Percentiles rank a stretch among this genome's conserved stretches.
phyloP scores from a whole-genome alignment of 1,284 basidiomycete genomes.

The Xerocomus tenax region DNA sequence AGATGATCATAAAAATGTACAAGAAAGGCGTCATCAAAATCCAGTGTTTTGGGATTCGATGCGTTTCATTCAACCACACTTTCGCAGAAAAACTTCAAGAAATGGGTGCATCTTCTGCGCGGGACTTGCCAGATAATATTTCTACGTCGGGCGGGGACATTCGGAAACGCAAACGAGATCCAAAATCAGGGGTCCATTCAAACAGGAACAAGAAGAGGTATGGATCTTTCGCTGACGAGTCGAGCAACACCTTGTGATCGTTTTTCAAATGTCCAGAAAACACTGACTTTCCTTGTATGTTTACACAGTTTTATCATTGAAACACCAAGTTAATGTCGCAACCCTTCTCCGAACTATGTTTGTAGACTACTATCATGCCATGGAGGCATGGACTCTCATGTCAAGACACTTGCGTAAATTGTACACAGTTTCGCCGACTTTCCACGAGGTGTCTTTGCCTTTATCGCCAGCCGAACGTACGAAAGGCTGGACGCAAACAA shows the following conservation, averaged over 20 bases:
- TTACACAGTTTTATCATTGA: not conserved
- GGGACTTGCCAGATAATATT: not conserved
- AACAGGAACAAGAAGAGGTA: slow-evolving; percentile 15
- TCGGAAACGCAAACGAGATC: slow-evolving; percentile 16
- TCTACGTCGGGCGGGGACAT: not conserved
- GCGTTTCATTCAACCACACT: slow-evolving; percentile 18
- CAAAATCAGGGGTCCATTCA: not conserved
- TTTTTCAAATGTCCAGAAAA: slow-evolving; percentile 6
- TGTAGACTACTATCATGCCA: slow-evolving; percentile 6
- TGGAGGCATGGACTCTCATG: slow-evolving; percentile 30
- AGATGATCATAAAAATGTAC: slow-evolving; percentile 27
- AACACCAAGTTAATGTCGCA: not conserved
- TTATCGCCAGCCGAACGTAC: slow-evolving; percentile 3
- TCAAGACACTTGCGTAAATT: slow-evolving; percentile 51
- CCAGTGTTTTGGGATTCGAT: slow-evolving; percentile 23
- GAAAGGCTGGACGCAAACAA: slow-evolving; percentile 63
- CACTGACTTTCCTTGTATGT: slow-evolving; percentile 2
- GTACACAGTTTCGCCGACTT: slow-evolving; percentile 34
- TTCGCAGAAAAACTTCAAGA: slow-evolving; percentile 16
- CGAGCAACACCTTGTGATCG: not conserved
- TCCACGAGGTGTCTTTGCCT: slow-evolving; percentile 22
- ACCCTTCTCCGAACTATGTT: not conserved
- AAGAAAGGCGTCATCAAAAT: slow-evolving; percentile 26
- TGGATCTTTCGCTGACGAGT: not conserved
- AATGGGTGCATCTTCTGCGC: not conserved